phyloP scores from a whole-genome alignment of 345 rosid genomes.

The Citrus cavaleriei region DNA sequence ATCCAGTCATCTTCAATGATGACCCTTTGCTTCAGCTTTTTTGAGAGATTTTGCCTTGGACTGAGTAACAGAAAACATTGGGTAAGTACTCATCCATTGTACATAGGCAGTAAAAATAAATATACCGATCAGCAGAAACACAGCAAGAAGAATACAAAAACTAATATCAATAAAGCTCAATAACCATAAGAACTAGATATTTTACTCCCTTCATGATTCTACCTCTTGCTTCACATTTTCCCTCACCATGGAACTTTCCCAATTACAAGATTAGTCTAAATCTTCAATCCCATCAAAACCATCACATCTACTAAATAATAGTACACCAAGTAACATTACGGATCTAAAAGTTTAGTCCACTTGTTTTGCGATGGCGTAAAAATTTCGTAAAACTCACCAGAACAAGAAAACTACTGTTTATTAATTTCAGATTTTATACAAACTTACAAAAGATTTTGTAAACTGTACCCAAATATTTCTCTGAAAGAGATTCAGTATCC shows the following conservation, averaged over 20 bases:
- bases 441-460: not conserved
- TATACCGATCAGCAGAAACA: not conserved
- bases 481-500: not conserved
- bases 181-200: not conserved
- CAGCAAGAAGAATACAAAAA: not conserved
- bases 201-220: not conserved
- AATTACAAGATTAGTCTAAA: no score
- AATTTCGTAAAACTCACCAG: not conserved
- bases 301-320: not conserved
- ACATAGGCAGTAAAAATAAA: not conserved
- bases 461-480: not conserved
- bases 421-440: not conserved
- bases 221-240: not conserved
- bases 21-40: slow-evolving; percentile 64
- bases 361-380: not conserved
- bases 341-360: not conserved
- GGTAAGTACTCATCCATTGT: not conserved
- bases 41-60: slow-evolving; percentile 50
- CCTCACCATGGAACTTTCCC: not conserved
- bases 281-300: not conserved
- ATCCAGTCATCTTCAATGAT: slow-evolving; percentile 31
- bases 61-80: slow-evolving; percentile 20
- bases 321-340: not conserved
- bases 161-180: not conserved
- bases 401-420: not conserved